Conservation (phyloP, 805 yeast species). For the Candida sithepensis region DNA sequence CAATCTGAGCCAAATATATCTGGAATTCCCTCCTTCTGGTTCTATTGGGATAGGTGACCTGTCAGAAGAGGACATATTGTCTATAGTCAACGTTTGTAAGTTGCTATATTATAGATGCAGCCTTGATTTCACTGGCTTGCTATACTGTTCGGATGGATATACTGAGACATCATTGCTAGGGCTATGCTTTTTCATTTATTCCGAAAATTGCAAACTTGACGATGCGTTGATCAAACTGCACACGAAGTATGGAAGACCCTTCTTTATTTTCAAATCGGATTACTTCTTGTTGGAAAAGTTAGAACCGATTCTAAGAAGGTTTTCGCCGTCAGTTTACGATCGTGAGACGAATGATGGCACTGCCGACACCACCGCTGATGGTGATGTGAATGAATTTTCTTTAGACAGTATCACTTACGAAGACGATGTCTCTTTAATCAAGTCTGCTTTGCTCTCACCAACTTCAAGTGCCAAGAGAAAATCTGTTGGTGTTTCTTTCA, state of each 20-base stretch:
- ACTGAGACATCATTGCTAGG: conserved; percentile 82
- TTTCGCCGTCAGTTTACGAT: conserved; percentile 44
- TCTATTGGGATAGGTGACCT: conserved; percentile 73
- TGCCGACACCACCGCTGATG: background rate
- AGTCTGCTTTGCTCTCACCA: conserved; percentile 22
- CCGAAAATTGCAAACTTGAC: conserved; percentile 55
- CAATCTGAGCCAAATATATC: conserved; percentile 22
- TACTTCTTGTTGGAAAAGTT: conserved; percentile 60
- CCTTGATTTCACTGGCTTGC: conserved; percentile 42
- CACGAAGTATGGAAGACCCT: conserved; percentile 64
- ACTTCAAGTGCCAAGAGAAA: conserved; percentile 1
- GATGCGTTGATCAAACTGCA: conserved; percentile 69
- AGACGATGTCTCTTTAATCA: conserved; percentile 16
- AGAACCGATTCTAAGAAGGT: conserved; percentile 55
- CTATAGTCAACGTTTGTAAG: conserved; percentile 69
- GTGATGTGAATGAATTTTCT: background rate
- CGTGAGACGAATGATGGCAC: background rate
- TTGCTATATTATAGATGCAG: conserved; percentile 46
- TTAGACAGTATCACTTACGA: conserved; percentile 16
- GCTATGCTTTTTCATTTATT: conserved; percentile 66
- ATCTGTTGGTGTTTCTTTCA: conserved; percentile 10
- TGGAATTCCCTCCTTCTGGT: conserved; percentile 85
- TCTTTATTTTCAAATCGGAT: conserved; percentile 78
- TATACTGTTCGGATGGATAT: conserved; percentile 88
- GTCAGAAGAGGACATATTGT: conserved; percentile 54